A percentile compares a stretch with the other conserved stretches of the same genome.
phyloP scores from a whole-genome alignment of 2,329 filamentous ascomycete species.

The Trichothecium sympodiale region DNA sequence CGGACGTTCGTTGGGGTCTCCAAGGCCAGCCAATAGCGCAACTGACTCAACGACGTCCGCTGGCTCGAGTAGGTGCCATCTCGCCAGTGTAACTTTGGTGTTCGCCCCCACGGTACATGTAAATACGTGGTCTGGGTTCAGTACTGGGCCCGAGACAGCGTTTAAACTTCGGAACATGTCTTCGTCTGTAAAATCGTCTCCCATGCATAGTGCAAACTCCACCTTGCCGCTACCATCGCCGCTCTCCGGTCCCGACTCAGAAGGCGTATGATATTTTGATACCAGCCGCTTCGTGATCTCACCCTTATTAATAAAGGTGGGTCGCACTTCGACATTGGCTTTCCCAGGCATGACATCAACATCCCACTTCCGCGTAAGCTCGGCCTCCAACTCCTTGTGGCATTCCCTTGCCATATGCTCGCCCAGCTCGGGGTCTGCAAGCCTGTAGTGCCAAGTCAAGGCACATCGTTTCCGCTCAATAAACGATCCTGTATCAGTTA shows the following conservation, averaged over 20 bases:
- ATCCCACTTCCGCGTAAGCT: constrained; percentile 69
- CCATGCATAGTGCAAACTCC: constrained; percentile 82
- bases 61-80: constrained; percentile 83
- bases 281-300: constrained; percentile 84
- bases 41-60: constrained; percentile 70
- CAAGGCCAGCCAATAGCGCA: constrained; percentile 41
- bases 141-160: constrained; percentile 41
- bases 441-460: constrained; percentile 93
- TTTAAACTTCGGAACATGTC: constrained; percentile 86
- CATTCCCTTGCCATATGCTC: constrained; percentile 70
- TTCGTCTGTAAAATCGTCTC: constrained; percentile 96
- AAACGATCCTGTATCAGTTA: constrained; percentile 57
- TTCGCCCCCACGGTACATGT: constrained; percentile 86
- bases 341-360: constrained; percentile 97
- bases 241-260: constrained; percentile 26
- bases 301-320: constrained; percentile 95
- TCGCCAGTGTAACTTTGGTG: constrained; percentile 82
- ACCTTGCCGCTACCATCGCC: constrained; percentile 45
- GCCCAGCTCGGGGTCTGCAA: constrained; percentile 78
- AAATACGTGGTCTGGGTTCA: constrained; percentile 57
- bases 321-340: constrained; percentile 93
- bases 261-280: constrained; percentile 50
- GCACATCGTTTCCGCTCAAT: constrained; percentile 92
- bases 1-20: constrained; percentile 22
- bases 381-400: constrained; percentile 67